Base-by-base conservation (phyloP, 2,329 filamentous ascomycete species). In the Cercospora nicotianae region DNA sequence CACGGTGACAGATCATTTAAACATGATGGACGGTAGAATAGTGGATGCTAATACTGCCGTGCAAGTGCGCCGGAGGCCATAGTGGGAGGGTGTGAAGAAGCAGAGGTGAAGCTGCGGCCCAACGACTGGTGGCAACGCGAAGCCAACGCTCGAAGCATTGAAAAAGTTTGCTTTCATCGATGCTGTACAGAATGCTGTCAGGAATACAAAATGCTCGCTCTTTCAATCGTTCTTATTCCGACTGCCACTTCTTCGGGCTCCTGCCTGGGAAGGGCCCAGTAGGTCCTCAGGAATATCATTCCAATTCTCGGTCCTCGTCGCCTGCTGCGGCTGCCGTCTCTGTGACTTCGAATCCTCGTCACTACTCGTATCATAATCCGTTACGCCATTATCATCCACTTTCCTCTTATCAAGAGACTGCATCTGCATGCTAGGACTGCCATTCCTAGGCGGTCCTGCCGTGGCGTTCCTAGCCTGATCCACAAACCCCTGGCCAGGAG, bases 171-270 rank as follows among this genome's bases (percentile, higher is more conserved):
- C 55, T 36, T 13, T 36, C 55, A 90, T 92, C 90, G 92, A 90
- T 90, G 92, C 75, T 92, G 87, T 90, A 0, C 89, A 90, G 90
- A 92, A 0, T 87, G 48, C 85, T 20, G 78, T 71, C 59, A 55
- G 8, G 13, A 61, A 61, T 61, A 61, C 59, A 61, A 61, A 28
- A 45, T 39, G 18, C n/a, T 30, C 10, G 28, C 16, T 31, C 33
- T 39, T 26, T 71, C 67, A 77, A 62, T 77, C 75, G 36, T 75
- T 75, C 68, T 78, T 78, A 64, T 67, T 66, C 72, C 70, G 74
- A 74, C 70, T 77, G 57, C 67, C 74, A 51, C 74, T 75, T 65
- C 76, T 76, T 55, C 70, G 75, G 13, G 60, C 64, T 45, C 64
- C 48, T 33, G 64, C 53, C 42, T 61, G 69, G 59, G 74, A 72